These are phyloP conservation scores for Cyberlindnera maclurae DNA, from an alignment of 805 yeast species.

Conservation along the genomic window DNA sequence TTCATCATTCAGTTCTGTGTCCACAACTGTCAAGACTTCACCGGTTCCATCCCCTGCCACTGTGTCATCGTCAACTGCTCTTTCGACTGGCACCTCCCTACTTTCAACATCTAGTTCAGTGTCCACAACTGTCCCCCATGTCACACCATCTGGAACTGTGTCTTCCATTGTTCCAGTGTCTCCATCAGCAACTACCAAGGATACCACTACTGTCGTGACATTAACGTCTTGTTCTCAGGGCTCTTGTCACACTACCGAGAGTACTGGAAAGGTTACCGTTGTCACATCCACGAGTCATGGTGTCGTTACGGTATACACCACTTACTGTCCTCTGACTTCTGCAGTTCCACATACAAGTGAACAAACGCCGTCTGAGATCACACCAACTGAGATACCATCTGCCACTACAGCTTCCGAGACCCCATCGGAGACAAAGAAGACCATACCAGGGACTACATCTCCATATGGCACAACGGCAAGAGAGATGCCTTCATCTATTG, in stretches of 20 bases:
- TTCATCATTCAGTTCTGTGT: neutral
- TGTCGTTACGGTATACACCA: constrained; percentile 32
- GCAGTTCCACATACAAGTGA: no score
- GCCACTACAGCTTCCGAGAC: neutral
- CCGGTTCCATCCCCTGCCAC: no score
- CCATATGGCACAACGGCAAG: no score
- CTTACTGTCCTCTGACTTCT: constrained; percentile 34
- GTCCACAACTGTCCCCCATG: no score
- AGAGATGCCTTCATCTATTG: no score
- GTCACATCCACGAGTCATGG: constrained; percentile 26
- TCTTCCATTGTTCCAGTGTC: no score
- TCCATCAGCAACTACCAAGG: no score
- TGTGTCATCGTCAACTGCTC: no score
- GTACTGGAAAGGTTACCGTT: constrained; percentile 25
- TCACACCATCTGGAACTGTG: neutral
- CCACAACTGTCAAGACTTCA: no score
- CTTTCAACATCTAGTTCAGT: no score
- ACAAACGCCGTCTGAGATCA: neutral
- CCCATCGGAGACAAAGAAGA: neutral
- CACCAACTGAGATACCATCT: neutral
- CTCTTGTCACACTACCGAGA: constrained; percentile 21
- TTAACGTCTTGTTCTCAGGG: constrained; percentile 26
- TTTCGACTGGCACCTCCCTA: no score
- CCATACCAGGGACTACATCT: neutral
- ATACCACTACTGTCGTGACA: constrained; percentile 22